A percentile compares a stretch with the other conserved stretches of the same genome.
These are phyloP conservation scores for Linaria vulgaris DNA, from an alignment of 257 asterid genomes.

Conservation along the genomic window DNA sequence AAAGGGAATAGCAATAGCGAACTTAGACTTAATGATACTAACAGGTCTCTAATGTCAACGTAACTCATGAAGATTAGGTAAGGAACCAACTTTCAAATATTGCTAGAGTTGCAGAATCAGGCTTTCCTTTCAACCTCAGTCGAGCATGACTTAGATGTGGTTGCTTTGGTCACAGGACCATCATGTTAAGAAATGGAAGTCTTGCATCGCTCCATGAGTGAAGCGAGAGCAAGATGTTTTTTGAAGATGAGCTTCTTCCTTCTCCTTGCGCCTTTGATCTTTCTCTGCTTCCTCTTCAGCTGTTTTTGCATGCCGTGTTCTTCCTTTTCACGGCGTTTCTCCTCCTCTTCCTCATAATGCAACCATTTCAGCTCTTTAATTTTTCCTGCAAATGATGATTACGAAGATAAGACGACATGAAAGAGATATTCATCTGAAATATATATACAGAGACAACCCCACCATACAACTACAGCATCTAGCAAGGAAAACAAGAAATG, in stretches of 20 bases:
- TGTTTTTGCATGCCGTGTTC: slow-evolving; percentile 67
- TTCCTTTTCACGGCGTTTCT: slow-evolving; percentile 68
- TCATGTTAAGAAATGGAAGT: slow-evolving; percentile 36
- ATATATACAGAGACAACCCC: slow-evolving; percentile 11
- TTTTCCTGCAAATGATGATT: slow-evolving; percentile 53
- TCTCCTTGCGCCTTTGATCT: slow-evolving; percentile 73
- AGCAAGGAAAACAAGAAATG: slow-evolving; percentile 10
- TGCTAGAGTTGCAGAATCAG: slow-evolving; percentile 49
- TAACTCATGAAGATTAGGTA: slow-evolving; percentile 19
- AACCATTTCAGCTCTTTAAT: slow-evolving; percentile 63
- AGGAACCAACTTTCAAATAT: slow-evolving; percentile 73
- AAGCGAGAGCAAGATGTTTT: slow-evolving; percentile 64
- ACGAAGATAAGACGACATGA: slow-evolving; percentile 20
- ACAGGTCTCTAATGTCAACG: neutral
- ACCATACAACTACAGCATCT: slow-evolving; percentile 1
- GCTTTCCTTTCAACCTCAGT: slow-evolving; percentile 32
- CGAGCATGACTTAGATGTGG: slow-evolving; percentile 32
- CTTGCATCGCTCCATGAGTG: slow-evolving; percentile 82
- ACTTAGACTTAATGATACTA: slow-evolving; percentile 14
- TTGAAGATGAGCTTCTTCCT: slow-evolving; percentile 76
- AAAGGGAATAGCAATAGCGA: slow-evolving; percentile 23
- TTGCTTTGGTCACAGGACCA: slow-evolving; percentile 35
- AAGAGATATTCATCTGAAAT: slow-evolving; percentile 8
- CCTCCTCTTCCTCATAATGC: slow-evolving; percentile 82
- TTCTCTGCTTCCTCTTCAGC: slow-evolving; percentile 70